Conservation (phyloP, 192 early-diverging fungal genomes). For the Phlyctochytrium arcticum region DNA sequence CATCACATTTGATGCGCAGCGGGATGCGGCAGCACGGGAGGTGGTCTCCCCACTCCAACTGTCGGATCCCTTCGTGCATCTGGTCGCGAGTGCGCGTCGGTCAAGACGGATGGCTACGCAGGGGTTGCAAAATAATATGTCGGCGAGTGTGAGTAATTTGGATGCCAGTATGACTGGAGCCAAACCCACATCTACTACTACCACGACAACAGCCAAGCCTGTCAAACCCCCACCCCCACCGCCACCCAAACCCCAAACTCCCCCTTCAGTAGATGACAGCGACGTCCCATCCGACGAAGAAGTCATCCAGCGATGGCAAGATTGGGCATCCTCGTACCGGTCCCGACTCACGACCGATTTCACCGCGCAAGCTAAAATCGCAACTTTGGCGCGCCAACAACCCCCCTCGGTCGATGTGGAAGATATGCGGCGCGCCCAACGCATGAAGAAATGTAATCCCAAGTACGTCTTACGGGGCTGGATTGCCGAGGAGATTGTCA, state of each 20-base stretch:
- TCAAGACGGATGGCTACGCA: neutral
- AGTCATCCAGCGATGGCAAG: slow-evolving; percentile 1
- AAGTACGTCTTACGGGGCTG: slow-evolving; percentile 70
- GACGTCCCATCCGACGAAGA: neutral
- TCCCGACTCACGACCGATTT: neutral
- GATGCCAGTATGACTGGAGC: slow-evolving; percentile 9
- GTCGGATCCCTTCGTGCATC: neutral
- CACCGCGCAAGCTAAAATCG: neutral
- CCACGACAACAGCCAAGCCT: too few relatives aligned
- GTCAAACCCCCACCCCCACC: too few relatives aligned
- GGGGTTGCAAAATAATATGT: neutral
- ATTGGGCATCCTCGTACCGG: neutral
- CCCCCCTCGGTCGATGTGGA: neutral
- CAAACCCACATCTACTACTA: neutral
- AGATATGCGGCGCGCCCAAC: slow-evolving; percentile 14
- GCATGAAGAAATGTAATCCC: slow-evolving; percentile 70
- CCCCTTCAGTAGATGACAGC: neutral
- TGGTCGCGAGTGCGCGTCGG: neutral
- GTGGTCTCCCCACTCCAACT: too few relatives aligned
- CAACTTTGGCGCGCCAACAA: neutral
- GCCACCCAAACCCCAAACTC: too few relatives aligned
- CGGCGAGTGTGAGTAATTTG: neutral
- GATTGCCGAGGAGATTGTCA: slow-evolving; percentile 61
- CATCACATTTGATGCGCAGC: slow-evolving; percentile 6
- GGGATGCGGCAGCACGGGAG: neutral